Percentiles rank a stretch among this genome's conserved stretches.
phyloP scores from a whole-genome alignment of 805 yeast genomes.

The Metschnikowia aberdeeniae region DNA sequence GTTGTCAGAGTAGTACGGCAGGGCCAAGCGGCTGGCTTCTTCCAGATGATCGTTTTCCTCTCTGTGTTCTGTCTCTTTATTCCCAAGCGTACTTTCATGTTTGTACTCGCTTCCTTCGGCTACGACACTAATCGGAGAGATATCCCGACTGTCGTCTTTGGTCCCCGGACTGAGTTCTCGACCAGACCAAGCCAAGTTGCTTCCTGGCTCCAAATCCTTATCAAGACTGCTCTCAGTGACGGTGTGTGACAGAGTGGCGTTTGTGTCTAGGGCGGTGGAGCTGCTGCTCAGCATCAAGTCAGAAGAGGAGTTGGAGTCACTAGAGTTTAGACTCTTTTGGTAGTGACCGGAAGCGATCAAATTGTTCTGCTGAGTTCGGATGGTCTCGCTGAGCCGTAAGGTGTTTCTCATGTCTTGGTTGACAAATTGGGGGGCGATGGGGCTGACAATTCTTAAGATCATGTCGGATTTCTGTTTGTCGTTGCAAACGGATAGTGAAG shows the following conservation, averaged over 20 bases:
- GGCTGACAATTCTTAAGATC: constrained; percentile 15
- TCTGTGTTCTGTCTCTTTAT: not conserved
- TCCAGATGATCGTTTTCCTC: not conserved
- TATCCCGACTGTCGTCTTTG: not conserved
- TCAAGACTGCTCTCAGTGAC: not conserved
- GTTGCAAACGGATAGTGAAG: constrained; percentile 11
- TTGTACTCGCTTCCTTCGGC: not conserved
- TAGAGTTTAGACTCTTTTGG: constrained; percentile 1
- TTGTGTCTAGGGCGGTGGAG: not conserved
- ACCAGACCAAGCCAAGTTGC: not conserved
- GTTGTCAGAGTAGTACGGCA: constrained; percentile 5
- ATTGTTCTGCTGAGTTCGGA: constrained; percentile 16
- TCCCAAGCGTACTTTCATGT: too few relatives aligned
- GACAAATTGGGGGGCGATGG: constrained; percentile 14
- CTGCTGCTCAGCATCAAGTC: constrained; percentile 4
- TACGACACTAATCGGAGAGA: not conserved
- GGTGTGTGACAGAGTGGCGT: not conserved
- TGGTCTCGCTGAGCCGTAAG: constrained; percentile 14
- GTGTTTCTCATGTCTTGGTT: constrained; percentile 15
- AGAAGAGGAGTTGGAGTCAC: not conserved
- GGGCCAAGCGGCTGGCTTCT: not conserved
- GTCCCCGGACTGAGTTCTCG: not conserved
- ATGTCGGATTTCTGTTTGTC: constrained; percentile 12
- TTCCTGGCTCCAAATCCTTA: not conserved
- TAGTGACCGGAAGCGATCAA: constrained; percentile 14